A percentile compares a stretch with the other conserved stretches of the same genome.
phyloP scores from a whole-genome alignment of 805 yeast species.

The Kodamaea nitidulidarum region DNA sequence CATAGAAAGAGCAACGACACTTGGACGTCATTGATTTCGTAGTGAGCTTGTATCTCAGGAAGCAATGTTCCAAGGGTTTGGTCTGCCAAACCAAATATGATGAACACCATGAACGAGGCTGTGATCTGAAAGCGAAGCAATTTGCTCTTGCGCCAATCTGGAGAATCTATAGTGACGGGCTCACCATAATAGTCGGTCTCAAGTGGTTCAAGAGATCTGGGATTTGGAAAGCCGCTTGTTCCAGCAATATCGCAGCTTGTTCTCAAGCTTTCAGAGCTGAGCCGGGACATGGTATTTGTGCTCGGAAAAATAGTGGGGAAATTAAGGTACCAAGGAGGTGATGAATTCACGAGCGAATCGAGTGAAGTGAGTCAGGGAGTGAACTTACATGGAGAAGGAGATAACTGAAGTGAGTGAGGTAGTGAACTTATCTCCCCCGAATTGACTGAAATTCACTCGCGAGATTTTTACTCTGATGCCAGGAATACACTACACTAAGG shows the following conservation, averaged over 20 bases:
- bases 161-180: conserved; percentile 29
- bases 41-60: conserved; percentile 47
- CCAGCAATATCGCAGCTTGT: background rate
- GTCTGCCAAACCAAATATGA: conserved; percentile 53
- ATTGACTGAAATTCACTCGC: no score
- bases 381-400: background rate
- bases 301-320: background rate
- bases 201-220: background rate
- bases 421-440: no score
- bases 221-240: background rate
- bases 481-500: no score
- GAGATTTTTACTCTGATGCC: no score
- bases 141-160: conserved; percentile 34
- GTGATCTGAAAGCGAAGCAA: conserved; percentile 43
- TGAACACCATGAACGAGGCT: conserved; percentile 36
- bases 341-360: no score
- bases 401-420: no score
- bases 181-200: conserved; percentile 19
- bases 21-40: conserved; percentile 44
- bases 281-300: background rate
- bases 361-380: background rate
- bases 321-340: no score
- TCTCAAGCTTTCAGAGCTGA: background rate
- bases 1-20: conserved; percentile 50
- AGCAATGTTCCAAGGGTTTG: conserved; percentile 59